Percentiles rank a stretch among this genome's conserved stretches.
phyloP scores from a whole-genome alignment of 495 filamentous ascomycete species.

The Melanomma pulvis-pyrius region DNA sequence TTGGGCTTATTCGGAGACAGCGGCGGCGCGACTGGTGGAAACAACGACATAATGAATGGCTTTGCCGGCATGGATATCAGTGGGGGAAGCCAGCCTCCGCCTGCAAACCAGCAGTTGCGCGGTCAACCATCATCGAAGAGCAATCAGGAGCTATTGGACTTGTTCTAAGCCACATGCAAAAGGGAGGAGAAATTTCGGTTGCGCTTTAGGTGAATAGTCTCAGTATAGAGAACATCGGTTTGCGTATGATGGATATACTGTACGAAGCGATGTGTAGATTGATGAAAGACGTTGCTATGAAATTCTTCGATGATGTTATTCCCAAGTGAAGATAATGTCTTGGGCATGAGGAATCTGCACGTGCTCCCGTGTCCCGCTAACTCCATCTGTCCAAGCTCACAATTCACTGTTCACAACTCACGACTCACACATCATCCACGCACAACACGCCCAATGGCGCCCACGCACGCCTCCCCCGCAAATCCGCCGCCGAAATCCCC shows the following conservation, averaged over 20 bases:
- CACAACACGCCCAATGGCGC: not conserved
- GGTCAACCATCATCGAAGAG: slow-evolving; percentile 48
- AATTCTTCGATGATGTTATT: no score
- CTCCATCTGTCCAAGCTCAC: not conserved
- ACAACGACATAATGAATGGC: slow-evolving; percentile 69
- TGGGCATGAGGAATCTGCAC: not conserved
- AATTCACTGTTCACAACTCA: not conserved
- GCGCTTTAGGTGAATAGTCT: not conserved
- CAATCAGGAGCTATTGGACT: slow-evolving; percentile 85
- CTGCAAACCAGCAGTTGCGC: slow-evolving; percentile 55
- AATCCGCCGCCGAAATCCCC: not conserved
- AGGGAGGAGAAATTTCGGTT: not conserved
- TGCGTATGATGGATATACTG: slow-evolving; percentile 3
- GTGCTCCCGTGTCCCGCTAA: not conserved
- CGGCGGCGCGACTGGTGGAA: slow-evolving; percentile 45
- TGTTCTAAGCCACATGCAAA: slow-evolving; percentile 65
- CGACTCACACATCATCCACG: no score
- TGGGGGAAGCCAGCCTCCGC: slow-evolving; percentile 55
- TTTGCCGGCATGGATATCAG: slow-evolving; percentile 77
- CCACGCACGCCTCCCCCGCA: not conserved
- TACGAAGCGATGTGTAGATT: slow-evolving; percentile 18
- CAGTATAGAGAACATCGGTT: slow-evolving; percentile 8
- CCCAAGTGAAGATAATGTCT: not conserved
- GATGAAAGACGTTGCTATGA: not conserved
- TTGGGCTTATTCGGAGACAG: slow-evolving; percentile 66